Percentiles rank a stretch among this genome's conserved stretches.
These are phyloP conservation scores for Neurospora sp. DNA, from an alignment of 495 filamentous ascomycete species.

Conservation along the genomic window DNA sequence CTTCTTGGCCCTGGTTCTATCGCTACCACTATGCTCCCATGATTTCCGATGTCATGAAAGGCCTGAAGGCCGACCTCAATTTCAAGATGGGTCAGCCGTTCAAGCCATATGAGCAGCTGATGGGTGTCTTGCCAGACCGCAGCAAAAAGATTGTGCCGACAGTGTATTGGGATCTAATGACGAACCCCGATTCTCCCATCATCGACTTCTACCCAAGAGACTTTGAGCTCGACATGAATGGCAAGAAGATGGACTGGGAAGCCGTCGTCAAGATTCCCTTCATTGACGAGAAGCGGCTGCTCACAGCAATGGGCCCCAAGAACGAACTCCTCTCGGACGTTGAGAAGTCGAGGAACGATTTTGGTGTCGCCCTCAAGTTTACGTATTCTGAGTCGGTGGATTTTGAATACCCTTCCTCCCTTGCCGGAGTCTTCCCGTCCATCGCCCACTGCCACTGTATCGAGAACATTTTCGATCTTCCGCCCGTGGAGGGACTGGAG, in stretches of 20 bases:
- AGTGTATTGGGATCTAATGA: constrained; percentile 90
- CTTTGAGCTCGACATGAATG: constrained; percentile 98
- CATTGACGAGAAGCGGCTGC: constrained; percentile 80
- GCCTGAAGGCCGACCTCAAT: constrained; percentile 75
- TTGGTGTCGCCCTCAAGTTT: constrained; percentile 88
- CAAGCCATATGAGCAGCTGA: constrained; percentile 88
- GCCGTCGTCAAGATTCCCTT: constrained; percentile 98
- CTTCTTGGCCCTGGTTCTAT: constrained; percentile 98
- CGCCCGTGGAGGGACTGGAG: constrained; percentile 82
- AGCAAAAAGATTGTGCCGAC: constrained; percentile 90
- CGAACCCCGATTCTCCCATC: constrained; percentile 80
- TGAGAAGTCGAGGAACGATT: constrained; percentile 75
- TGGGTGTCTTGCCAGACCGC: constrained; percentile 95
- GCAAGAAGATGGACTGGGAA: constrained; percentile 99
- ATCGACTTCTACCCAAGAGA: constrained; percentile 97
- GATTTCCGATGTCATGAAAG: constrained; percentile 81
- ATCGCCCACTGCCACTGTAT: constrained; percentile 80
- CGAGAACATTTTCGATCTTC: constrained; percentile 90
- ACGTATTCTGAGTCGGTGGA: constrained; percentile 68
- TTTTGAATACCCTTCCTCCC: constrained; percentile 73
- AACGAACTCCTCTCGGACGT: constrained; percentile 64
- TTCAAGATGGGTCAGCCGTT: constrained; percentile 93
- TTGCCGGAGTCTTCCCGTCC: constrained; percentile 87
- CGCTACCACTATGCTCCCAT: constrained; percentile 93
- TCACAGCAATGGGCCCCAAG: constrained; percentile 75